A percentile compares a stretch with the other conserved stretches of the same genome.
These are phyloP conservation scores for Plasmodium malariae DNA, from an alignment of 169 alveolate genomes.

Conservation along the genomic window DNA sequence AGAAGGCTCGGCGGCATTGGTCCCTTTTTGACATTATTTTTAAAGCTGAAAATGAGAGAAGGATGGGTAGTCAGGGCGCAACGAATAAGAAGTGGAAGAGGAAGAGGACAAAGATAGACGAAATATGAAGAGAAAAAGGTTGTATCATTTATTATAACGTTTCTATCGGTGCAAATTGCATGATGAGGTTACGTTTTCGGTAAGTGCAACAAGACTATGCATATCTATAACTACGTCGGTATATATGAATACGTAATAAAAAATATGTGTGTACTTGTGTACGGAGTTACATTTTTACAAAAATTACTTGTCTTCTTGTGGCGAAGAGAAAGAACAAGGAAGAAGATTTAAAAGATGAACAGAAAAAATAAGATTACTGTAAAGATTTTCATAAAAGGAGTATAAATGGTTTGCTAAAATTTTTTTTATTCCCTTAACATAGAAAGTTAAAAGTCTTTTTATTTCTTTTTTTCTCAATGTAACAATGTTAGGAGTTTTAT, in stretches of 20 bases:
- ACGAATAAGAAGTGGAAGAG: not conserved
- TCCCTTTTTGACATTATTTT: too few relatives aligned
- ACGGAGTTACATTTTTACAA: too few relatives aligned
- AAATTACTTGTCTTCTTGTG: not conserved
- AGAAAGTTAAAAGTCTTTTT: slow-evolving; percentile 18
- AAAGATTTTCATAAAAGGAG: slow-evolving; percentile 35
- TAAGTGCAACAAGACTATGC: too few relatives aligned
- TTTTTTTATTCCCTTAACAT: slow-evolving; percentile 21
- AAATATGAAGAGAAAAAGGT: too few relatives aligned
- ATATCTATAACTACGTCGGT: not conserved
- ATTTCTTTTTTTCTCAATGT: slow-evolving; percentile 26
- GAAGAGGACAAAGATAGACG: not conserved
- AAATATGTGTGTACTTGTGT: too few relatives aligned
- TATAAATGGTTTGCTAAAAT: slow-evolving; percentile 22
- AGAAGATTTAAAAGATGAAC: slow-evolving; percentile 30
- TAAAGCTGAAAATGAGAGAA: not conserved
- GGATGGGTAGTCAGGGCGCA: not conserved
- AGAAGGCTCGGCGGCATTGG: not conserved
- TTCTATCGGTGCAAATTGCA: too few relatives aligned
- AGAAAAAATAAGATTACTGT: slow-evolving; percentile 30
- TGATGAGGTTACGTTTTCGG: too few relatives aligned
- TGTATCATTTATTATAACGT: too few relatives aligned
- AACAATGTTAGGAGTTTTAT: not conserved
- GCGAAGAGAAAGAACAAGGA: not conserved
- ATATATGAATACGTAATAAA: too few relatives aligned